Evolutionary conservation across 305 asterid species (phyloP).

Genomic region (Rubia peregrina): DNA sequence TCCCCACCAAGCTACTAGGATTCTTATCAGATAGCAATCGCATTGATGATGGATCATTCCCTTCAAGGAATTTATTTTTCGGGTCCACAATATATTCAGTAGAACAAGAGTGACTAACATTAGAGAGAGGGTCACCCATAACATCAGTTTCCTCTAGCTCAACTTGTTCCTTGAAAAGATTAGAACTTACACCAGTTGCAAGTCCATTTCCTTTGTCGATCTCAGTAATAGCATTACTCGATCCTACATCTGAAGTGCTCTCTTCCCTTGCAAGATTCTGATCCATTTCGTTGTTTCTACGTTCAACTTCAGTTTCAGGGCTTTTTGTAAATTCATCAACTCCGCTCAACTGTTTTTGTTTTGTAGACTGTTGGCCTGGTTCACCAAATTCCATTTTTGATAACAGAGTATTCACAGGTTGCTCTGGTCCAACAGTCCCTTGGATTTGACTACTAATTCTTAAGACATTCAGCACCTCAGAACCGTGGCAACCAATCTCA

Average conservation of each 20-base stretch:
- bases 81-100: slow-evolving; percentile 28
- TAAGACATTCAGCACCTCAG: slow-evolving; percentile 22
- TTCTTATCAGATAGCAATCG: slow-evolving; percentile 29
- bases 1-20: slow-evolving; percentile 14
- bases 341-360: slow-evolving; percentile 28
- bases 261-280: slow-evolving; percentile 23
- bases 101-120: slow-evolving; percentile 25
- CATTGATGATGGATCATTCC: slow-evolving; percentile 24
- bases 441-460: slow-evolving; percentile 8
- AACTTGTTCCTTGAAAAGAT: slow-evolving; percentile 19
- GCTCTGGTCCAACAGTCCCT: slow-evolving; percentile 4
- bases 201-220: slow-evolving; percentile 25
- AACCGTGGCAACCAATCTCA: slow-evolving; percentile 25
- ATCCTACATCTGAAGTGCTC: neutral
- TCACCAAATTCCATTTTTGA: slow-evolving; percentile 25
- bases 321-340: slow-evolving; percentile 36
- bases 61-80: slow-evolving; percentile 27
- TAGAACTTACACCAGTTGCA: slow-evolving; percentile 25
- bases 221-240: slow-evolving; percentile 20
- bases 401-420: slow-evolving; percentile 18
- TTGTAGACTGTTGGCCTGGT: slow-evolving; percentile 22
- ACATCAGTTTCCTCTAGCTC: slow-evolving; percentile 22
- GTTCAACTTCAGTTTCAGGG: slow-evolving; percentile 31
- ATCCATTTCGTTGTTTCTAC: slow-evolving; percentile 27
- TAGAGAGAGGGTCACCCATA: slow-evolving; percentile 29